These are phyloP conservation scores for Leptographium procerum DNA, from an alignment of 2,329 filamentous ascomycete genomes.

Conservation along the genomic window DNA sequence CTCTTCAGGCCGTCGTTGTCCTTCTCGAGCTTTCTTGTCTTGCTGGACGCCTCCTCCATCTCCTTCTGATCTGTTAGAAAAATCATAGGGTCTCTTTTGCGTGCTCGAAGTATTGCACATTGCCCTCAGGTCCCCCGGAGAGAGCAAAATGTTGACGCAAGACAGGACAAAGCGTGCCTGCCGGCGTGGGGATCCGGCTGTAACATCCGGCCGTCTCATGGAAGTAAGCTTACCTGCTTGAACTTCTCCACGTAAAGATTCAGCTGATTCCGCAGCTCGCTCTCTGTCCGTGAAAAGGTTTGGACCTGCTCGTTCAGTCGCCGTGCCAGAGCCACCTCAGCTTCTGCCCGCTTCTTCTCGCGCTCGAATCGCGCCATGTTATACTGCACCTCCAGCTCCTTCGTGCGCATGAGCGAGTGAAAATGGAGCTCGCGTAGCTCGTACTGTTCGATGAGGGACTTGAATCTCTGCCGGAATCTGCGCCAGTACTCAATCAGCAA, in stretches of 20 bases:
- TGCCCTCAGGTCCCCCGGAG: neutral
- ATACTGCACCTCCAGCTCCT: slow-evolving; percentile 90
- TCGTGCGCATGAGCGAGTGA: slow-evolving; percentile 80
- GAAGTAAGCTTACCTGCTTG: slow-evolving; percentile 71
- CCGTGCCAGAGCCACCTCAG: slow-evolving; percentile 66
- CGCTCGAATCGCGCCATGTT: slow-evolving; percentile 81
- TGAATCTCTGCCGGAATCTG: slow-evolving; percentile 78
- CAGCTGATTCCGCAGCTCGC: slow-evolving; percentile 83
- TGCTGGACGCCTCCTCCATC: slow-evolving; percentile 99
- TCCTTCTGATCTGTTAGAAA: slow-evolving; percentile 92
- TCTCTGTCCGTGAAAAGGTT: slow-evolving; percentile 92
- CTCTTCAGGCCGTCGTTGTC: slow-evolving; percentile 85
- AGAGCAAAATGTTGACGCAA: neutral
- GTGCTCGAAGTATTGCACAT: no score
- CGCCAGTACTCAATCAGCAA: slow-evolving; percentile 18
- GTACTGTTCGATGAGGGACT: slow-evolving; percentile 92
- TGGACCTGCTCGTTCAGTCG: slow-evolving; percentile 85
- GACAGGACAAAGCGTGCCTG: neutral
- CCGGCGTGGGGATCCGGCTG: no score
- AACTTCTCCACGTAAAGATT: slow-evolving; percentile 99
- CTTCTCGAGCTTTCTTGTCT: slow-evolving; percentile 92
- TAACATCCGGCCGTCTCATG: neutral
- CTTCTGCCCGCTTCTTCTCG: slow-evolving; percentile 78
- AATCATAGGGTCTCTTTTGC: slow-evolving; percentile 30
- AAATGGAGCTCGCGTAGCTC: slow-evolving; percentile 92